These are phyloP conservation scores for Cinchona pubescens DNA, from an alignment of 257 asterid species.

Conservation along the genomic window DNA sequence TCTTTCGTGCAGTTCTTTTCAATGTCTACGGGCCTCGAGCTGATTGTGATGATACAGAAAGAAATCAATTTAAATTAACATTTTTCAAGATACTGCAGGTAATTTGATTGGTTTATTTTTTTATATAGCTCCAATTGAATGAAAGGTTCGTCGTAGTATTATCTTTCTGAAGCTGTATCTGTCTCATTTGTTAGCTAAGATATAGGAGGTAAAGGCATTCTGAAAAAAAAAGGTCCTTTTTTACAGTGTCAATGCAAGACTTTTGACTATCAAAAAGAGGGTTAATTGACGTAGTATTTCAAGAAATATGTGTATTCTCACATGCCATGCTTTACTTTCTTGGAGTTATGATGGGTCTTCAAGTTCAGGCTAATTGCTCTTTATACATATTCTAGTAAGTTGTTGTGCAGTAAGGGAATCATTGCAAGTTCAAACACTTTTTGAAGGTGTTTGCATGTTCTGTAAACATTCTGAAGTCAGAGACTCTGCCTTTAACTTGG, in stretches of 20 bases:
- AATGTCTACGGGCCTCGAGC: slow-evolving; percentile 96
- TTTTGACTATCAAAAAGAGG: no score
- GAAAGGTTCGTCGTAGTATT: background rate
- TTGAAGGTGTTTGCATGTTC: background rate
- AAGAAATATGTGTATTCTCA: background rate
- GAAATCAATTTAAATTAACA: slow-evolving; percentile 65
- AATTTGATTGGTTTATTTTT: slow-evolving; percentile 13
- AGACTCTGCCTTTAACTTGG: background rate
- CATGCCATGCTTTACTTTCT: background rate
- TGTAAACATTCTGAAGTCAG: background rate
- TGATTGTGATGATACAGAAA: slow-evolving; percentile 57
- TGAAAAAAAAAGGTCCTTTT: no score
- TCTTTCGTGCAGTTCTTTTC: slow-evolving; percentile 69
- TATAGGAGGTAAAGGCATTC: no score
- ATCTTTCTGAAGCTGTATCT: background rate
- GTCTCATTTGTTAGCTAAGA: background rate
- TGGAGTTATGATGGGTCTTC: background rate
- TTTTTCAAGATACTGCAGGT: slow-evolving; percentile 83
- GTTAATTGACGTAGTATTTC: background rate
- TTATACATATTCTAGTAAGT: no score
- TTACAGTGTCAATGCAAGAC: no score
- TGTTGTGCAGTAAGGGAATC: background rate
- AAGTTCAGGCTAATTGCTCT: background rate
- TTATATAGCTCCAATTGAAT: background rate
- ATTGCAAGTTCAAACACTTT: background rate